Evolutionary conservation across 768 basidiomycete species (phyloP).

Genomic region (Leucosporidium yakuticum): DNA sequence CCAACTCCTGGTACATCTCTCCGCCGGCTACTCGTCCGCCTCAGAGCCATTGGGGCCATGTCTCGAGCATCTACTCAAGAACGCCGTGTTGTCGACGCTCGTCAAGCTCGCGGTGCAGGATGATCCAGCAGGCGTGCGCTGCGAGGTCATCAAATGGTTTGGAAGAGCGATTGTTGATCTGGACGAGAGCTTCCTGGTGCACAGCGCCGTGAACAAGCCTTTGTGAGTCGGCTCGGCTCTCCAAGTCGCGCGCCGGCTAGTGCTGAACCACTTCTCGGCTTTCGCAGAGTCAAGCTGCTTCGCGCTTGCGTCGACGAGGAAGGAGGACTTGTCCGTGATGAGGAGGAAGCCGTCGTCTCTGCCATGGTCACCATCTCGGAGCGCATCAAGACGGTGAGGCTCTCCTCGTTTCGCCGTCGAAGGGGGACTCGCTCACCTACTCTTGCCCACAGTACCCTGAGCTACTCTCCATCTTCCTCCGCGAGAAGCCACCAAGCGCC

Average conservation of each 20-base stretch:
- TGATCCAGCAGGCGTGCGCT: slow-evolving; percentile 81
- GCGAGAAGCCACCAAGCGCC: slow-evolving; percentile 78
- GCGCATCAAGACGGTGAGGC: slow-evolving; percentile 62
- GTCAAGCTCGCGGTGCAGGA: slow-evolving; percentile 80
- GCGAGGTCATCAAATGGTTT: slow-evolving; percentile 75
- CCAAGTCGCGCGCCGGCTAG: neutral
- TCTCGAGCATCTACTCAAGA: slow-evolving; percentile 53
- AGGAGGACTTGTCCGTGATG: neutral
- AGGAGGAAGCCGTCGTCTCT: slow-evolving; percentile 65
- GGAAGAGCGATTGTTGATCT: slow-evolving; percentile 86
- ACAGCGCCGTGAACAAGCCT: slow-evolving; percentile 61
- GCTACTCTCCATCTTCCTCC: slow-evolving; percentile 93
- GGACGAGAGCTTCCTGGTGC: slow-evolving; percentile 87
- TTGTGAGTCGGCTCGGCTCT: slow-evolving; percentile 12
- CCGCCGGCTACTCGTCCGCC: neutral
- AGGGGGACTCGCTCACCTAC: neutral
- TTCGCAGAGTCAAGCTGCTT: slow-evolving; percentile 56
- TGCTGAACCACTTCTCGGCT: neutral
- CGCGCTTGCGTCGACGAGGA: slow-evolving; percentile 88
- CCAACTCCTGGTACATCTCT: slow-evolving; percentile 5
- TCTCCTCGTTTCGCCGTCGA: slow-evolving; percentile 21
- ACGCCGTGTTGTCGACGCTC: slow-evolving; percentile 76
- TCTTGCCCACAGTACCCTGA: slow-evolving; percentile 56
- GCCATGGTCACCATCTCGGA: slow-evolving; percentile 87
- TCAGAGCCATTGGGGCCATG: slow-evolving; percentile 14